Evolutionary conservation across 768 basidiomycete genomes (phyloP), one percentile per base, ranked within the genome.

Genomic region (Kwoniella europaea): DNA sequence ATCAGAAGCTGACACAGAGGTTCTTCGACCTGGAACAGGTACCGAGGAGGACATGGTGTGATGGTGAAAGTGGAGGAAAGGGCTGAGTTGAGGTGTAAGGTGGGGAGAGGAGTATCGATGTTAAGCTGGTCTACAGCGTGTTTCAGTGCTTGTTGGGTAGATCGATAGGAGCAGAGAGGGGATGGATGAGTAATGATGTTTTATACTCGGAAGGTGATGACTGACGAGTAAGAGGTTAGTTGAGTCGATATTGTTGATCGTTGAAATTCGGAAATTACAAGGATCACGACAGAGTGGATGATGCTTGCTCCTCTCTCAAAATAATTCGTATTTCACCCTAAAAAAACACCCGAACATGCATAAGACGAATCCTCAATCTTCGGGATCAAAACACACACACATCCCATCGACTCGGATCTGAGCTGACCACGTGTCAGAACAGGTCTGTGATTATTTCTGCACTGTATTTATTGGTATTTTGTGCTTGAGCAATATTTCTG

Each of bases 1-100:
- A 66, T 75, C 75, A n/a, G 83, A 84, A 56, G 82, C 82, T 44
- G 82, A 82, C 29, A 84, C 83, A 10, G 80, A 81, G 16, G 74
- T 16, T 72, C 82, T 69, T 61, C 83, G 75, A 58, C 77, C 75
- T 58, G 55, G 69, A n/a, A 64, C 69, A 57, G 74, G 64, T 15
- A 59, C 62, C 41, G 76, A 44, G 22, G 42, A 43, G 29, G 77
- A 72, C 76, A 78, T 72, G 41, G 60, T 61, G 35, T 69, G 35
- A 10, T 43, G 73, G 46, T 50, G 18, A 50, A 50, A 16, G 46
- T 50, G 46, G 63, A 42, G 53, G 27, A 55, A 29, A 57, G 22
- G 24, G 9, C 15, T 1, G 57, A 41, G 16, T 16, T n/a, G 65
- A 46, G 56, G n/a, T 63, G 15, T 27, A 18, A 42, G 18, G 41